A percentile compares a stretch with the other conserved stretches of the same genome.
Evolutionary conservation across 2,329 filamentous ascomycete species (phyloP).

Genomic region (Ophiosphaerella herpotricha): DNA sequence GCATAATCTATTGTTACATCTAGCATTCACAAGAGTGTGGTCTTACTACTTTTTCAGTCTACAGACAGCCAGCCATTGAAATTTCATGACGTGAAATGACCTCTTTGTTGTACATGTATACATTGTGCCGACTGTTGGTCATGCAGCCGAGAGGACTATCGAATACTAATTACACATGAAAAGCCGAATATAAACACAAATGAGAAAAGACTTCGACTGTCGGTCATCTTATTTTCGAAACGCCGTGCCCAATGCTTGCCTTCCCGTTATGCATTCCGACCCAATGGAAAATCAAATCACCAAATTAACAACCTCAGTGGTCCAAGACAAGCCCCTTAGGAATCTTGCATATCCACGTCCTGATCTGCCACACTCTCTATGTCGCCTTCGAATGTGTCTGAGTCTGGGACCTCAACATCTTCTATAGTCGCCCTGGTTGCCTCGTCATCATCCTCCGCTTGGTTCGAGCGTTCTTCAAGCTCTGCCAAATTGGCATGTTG

Average conservation of each 20-base stretch:
- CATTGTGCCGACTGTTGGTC: too few species aligned
- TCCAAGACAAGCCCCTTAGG: constrained; percentile 10
- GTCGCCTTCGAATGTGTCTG: constrained; percentile 30
- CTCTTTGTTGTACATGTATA: too few species aligned
- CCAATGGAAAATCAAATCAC: constrained; percentile 19
- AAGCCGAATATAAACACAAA: constrained; percentile 6
- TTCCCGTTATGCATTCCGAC: constrained; percentile 15
- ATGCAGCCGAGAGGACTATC: not conserved
- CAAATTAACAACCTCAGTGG: constrained; percentile 8
- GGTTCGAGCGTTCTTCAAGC: not conserved
- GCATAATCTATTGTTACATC: too few species aligned
- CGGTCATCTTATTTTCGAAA: constrained; percentile 22
- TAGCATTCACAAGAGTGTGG: too few species aligned
- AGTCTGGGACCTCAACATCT: constrained; percentile 14
- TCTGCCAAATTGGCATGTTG: constrained; percentile 9
- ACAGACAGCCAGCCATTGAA: too few species aligned
- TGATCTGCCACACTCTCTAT: constrained; percentile 28
- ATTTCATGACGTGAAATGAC: too few species aligned
- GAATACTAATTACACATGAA: not conserved
- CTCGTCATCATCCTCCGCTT: constrained; percentile 4
- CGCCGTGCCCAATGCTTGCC: constrained; percentile 32
- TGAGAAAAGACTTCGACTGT: constrained; percentile 12
- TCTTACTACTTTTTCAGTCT: too few species aligned
- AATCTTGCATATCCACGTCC: constrained; percentile 42
- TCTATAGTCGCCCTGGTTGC: constrained; percentile 9